Conservation (phyloP, 2,329 filamentous ascomycete species). For the Ophiocordyceps australis region DNA sequence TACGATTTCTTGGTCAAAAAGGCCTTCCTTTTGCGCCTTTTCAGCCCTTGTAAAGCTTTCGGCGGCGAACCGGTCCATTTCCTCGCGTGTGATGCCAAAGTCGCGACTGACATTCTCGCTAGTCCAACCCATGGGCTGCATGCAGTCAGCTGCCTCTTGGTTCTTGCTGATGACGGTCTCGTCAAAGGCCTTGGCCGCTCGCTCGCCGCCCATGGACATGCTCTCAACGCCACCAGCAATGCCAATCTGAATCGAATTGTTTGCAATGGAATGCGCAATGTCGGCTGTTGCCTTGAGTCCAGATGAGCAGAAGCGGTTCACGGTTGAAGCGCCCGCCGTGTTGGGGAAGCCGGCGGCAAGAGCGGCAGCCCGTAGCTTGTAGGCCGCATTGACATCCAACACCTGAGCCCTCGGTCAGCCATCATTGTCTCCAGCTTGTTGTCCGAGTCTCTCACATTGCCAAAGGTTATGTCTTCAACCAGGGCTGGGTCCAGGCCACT, state of each 20-base stretch:
- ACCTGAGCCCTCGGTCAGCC: conserved; percentile 31
- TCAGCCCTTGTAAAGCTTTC: conserved; percentile 83
- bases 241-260: conserved; percentile 70
- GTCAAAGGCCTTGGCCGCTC: conserved; percentile 56
- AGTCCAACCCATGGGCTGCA: conserved; percentile 96
- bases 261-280: conserved; percentile 72
- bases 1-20: conserved; percentile 86
- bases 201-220: conserved; percentile 63
- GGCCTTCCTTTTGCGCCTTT: conserved; percentile 73
- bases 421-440: no score
- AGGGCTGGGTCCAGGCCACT: conserved; percentile 63
- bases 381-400: conserved; percentile 68
- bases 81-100: conserved; percentile 65
- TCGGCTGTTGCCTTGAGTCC: conserved; percentile 91
- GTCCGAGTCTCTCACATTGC: conserved; percentile 50
- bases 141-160: conserved; percentile 69
- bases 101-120: conserved; percentile 89
- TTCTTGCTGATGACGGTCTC: conserved; percentile 50
- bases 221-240: conserved; percentile 76
- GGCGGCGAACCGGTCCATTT: conserved; percentile 71
- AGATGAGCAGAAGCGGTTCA: conserved; percentile 96
- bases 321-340: conserved; percentile 60
- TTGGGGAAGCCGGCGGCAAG: conserved; percentile 89
- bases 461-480: conserved; percentile 79
- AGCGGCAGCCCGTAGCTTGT: conserved; percentile 75